A percentile compares a stretch with the other conserved stretches of the same genome.
Evolutionary conservation across 257 asterid genomes (phyloP).

Genomic region (Schizonepeta tenuifolia): DNA sequence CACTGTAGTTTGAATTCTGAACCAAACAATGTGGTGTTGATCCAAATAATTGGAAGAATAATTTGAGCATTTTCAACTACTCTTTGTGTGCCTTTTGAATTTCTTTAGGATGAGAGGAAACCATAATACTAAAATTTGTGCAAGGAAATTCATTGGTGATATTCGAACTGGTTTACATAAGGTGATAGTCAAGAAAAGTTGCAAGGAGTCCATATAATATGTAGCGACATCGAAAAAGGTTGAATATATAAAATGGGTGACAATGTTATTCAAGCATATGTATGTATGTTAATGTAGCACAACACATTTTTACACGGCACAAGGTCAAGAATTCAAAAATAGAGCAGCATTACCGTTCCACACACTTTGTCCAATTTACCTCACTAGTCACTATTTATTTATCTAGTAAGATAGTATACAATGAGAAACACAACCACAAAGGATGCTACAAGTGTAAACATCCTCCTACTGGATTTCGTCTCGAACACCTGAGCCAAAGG

Average conservation of each 20-base stretch:
- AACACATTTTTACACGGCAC: constrained; percentile 33
- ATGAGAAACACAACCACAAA: constrained; percentile 81
- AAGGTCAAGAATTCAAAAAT: not conserved
- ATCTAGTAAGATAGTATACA: constrained; percentile 82
- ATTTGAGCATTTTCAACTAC: not conserved
- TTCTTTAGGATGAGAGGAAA: no score
- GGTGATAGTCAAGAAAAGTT: no score
- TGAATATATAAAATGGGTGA: not conserved
- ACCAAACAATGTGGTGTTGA: not conserved
- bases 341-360: constrained; percentile 26
- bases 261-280: constrained; percentile 25
- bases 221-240: no score
- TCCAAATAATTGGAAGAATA: not conserved
- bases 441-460: constrained; percentile 81
- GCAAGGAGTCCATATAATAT: no score
- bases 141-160: no score
- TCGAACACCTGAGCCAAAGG: constrained; percentile 70
- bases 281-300: constrained; percentile 23
- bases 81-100: not conserved
- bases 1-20: not conserved
- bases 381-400: constrained; percentile 32
- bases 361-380: constrained; percentile 24
- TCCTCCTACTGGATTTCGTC: constrained; percentile 87
- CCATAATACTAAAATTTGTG: no score
- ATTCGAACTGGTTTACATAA: no score